phyloP scores from a whole-genome alignment of 768 basidiomycete genomes.

The Termitomyces sp. region DNA sequence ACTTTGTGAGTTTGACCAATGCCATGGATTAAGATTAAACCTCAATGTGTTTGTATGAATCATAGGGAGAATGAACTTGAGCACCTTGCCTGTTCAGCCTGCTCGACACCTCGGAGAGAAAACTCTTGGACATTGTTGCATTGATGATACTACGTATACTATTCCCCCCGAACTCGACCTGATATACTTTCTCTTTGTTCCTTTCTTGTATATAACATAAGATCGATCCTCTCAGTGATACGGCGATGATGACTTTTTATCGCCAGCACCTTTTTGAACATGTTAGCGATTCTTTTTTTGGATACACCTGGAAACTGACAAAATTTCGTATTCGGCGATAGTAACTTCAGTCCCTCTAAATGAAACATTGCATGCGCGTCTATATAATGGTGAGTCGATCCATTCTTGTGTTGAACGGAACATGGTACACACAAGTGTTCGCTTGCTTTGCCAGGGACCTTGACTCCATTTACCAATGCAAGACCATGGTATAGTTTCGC shows the following conservation, averaged over 20 bases:
- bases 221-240: conserved; percentile 2
- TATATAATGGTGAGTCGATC: conserved; percentile 15
- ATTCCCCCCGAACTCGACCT: not conserved
- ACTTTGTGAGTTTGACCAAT: conserved; percentile 47
- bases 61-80: conserved; percentile 43
- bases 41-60: not conserved
- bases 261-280: conserved; percentile 30
- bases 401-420: not conserved
- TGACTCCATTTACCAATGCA: conserved; percentile 41
- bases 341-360: conserved; percentile 40
- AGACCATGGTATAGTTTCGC: conserved; percentile 64
- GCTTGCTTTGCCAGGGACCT: conserved; percentile 72
- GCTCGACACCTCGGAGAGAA: conserved; percentile 45
- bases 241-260: conserved; percentile 14
- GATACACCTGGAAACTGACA: conserved; percentile 30
- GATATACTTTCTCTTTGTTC: not conserved
- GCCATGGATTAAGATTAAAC: not conserved
- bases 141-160: not conserved
- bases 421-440: conserved; percentile 53
- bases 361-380: conserved; percentile 37
- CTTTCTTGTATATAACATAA: conserved; percentile 3
- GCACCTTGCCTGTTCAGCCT: conserved; percentile 60
- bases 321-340: conserved; percentile 39
- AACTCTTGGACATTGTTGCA: conserved; percentile 8
- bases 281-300: not conserved